Evolutionary conservation across 2,329 filamentous ascomycete species (phyloP), one percentile per base, ranked within the genome.

Genomic region (Aspergillus amoenus): DNA sequence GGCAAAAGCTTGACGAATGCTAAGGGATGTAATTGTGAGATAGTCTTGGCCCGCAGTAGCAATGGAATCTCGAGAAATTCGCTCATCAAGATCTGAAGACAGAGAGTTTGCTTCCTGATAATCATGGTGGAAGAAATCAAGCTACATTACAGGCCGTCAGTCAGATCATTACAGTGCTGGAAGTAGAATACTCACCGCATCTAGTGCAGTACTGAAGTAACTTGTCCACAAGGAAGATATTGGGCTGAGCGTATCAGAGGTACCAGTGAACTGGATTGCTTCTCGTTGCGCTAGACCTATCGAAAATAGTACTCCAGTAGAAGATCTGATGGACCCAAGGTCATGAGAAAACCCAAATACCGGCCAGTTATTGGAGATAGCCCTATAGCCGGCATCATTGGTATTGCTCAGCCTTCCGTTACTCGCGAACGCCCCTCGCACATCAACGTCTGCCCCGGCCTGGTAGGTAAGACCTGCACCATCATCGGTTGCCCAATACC

Each of bases 291-390:
- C 70, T 24, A 83, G 68, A 21, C 79, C 80, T 44, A 84, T 74
- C 0, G 80, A 76, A 65, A 82, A 84, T 3, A 83, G 67, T 3
- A 76, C 76, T 52, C 69, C 73, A 1, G 69, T 70, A 12, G 68
- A 59, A 0, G 70, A 65, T 2, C 67, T 65, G 0, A 84, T 76
- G 2, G 67, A 68, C 11, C 81, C 81, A 30, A 85, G 68, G 51
- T 83, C 72, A 21, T 78, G 69, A 13, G 82, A 73, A 61, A 83
- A 83, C 7, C 71, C 82, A 64, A 84, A 83, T 0, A 83, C 80
- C 1, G 81, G 82, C 73, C 78, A 84, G 21, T 73, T 62, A 21
- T 75, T 66, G 30, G 75, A 78, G 63, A 83, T 80, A 3, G 76
- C 75, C 27, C 82, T 76, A 61, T 78, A 84, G 40, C 77, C 72